Percentiles rank a stretch among this genome's conserved stretches.
phyloP scores from a whole-genome alignment of 2,329 filamentous ascomycete genomes.

The Aspergillus jensenii region DNA sequence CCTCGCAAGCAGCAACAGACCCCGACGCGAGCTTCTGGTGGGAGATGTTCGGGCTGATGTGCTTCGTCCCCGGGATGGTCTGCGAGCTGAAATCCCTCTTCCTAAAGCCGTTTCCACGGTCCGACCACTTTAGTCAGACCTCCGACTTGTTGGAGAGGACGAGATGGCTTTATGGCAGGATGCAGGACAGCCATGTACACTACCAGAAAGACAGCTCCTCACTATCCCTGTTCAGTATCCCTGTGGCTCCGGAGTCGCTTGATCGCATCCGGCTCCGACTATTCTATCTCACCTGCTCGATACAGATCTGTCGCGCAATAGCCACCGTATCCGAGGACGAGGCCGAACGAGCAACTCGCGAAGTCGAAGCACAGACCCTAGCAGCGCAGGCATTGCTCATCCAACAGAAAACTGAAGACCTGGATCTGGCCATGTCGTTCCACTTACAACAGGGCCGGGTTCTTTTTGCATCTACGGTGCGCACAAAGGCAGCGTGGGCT shows the following conservation, averaged over 20 bases:
- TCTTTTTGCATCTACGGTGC: background rate
- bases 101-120: background rate
- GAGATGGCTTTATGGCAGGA: background rate
- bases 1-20: background rate
- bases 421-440: background rate
- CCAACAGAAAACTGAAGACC: background rate
- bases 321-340: background rate
- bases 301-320: background rate
- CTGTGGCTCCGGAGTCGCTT: background rate
- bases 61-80: background rate
- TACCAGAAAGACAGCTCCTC: background rate
- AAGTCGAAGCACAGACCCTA: background rate
- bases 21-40: background rate
- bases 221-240: background rate
- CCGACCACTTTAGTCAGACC: background rate
- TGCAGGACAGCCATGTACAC: background rate
- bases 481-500: background rate
- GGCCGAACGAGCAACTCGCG: background rate
- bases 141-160: background rate
- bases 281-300: background rate
- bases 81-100: background rate
- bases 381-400: background rate
- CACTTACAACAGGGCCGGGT: background rate
- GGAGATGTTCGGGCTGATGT: background rate
- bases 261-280: background rate